Base-by-base conservation (phyloP, 805 yeast species). In the Nakazawaea peltata region DNA sequence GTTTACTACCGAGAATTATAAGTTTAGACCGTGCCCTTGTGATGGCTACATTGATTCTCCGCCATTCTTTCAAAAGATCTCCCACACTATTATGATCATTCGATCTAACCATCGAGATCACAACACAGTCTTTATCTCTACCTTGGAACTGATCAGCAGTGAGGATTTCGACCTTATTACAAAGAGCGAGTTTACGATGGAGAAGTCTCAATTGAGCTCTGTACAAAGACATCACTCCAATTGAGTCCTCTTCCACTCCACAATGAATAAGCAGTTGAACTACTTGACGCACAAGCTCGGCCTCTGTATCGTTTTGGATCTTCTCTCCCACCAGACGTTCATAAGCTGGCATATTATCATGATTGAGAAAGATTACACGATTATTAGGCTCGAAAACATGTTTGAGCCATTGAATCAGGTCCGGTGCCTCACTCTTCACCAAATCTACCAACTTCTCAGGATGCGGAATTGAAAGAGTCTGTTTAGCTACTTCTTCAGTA, bases 131-230 rank as follows among this genome's bases (percentile, higher is more conserved):
- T 49, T 90, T 92, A 56, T 92, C 99, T 37, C 97, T 69, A 0
- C 98, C 99, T 58, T 92, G 98, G 49, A 82, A 90, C 50, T 81
- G 85, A 56, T 92, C 99, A 0, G 97, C 97, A 0, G 99, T 92
- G 38, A 90, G 62, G 22, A 84, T 68, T 45, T 92, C 97, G 21
- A 92, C 57, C 1, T 63, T 70, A 7, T 60, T 52, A 17, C 57
- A 46, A 12, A 43, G 51, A 27, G 40, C 47, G 16, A 47, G 45
- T 26, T 41, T 48, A 18, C 54, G 53, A 30, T 50, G 45, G 28
- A 81, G 56, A n/a, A 68, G 51, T 22, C 67, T 51, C 22, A 87
- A 56, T 51, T 92, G 99, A 0, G 88, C 85, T 26, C 94, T 65
- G 54, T 92, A 90, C 35, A 86, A 74, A 0, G 97, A 79, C 77